Percentiles rank a stretch among this genome's conserved stretches.
phyloP scores from a whole-genome alignment of 345 rosid genomes.

The Corchorus capsularis region DNA sequence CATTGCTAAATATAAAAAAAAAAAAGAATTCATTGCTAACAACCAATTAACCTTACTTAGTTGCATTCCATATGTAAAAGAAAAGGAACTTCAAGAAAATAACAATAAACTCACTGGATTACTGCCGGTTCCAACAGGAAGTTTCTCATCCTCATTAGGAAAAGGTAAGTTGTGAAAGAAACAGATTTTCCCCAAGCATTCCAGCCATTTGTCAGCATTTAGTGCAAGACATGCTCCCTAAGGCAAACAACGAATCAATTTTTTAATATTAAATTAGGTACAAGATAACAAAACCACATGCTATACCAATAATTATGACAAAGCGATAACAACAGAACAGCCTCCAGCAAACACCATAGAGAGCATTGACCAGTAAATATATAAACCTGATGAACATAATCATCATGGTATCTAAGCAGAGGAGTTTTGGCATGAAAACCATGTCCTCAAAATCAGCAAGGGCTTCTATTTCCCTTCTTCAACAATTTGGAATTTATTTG shows the following conservation, averaged over 20 bases:
- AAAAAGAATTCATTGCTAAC: neutral
- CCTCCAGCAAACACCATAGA: neutral
- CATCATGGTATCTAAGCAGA: neutral
- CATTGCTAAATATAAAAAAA: too few relatives aligned
- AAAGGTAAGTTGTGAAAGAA: slow-evolving; percentile 64
- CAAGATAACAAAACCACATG: neutral
- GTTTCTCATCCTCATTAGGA: slow-evolving; percentile 69
- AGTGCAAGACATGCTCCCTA: slow-evolving; percentile 94
- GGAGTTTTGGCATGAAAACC: neutral
- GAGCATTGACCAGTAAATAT: neutral
- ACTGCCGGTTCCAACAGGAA: slow-evolving; percentile 94
- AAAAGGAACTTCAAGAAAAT: slow-evolving; percentile 7
- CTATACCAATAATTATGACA: slow-evolving; percentile 4
- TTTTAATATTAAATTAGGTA: neutral
- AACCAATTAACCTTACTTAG: slow-evolving; percentile 2
- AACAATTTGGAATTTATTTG: neutral
- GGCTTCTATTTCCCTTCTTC: neutral
- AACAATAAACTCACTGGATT: slow-evolving; percentile 76
- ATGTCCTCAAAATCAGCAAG: neutral
- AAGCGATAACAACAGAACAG: slow-evolving; percentile 7
- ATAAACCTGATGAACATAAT: neutral
- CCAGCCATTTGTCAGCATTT: slow-evolving; percentile 88
- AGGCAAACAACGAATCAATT: slow-evolving; percentile 18
- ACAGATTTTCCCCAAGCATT: slow-evolving; percentile 67
- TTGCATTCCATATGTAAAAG: neutral